phyloP scores from a whole-genome alignment of 75 land plant genomes.

The Cunninghamia lanceolata region DNA sequence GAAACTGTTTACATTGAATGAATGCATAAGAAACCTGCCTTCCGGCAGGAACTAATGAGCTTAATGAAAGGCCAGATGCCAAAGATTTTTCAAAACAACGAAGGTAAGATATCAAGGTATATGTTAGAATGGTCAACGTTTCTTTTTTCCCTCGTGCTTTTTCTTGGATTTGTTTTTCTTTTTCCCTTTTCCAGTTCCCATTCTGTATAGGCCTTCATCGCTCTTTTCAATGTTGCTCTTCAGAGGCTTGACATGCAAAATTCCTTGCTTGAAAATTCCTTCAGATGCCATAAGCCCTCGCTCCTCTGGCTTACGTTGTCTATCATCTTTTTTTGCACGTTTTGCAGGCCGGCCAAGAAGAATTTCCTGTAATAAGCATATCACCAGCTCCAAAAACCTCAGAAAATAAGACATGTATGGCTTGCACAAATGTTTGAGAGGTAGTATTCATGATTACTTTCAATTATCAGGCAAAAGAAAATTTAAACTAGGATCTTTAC shows the following conservation, averaged over 20 bases:
- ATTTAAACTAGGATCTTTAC: not conserved
- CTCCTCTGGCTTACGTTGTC: not conserved
- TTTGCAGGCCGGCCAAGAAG: not conserved
- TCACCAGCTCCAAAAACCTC: not conserved
- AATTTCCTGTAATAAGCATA: not conserved
- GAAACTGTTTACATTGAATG: no score
- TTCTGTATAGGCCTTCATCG: not conserved
- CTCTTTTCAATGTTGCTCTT: not conserved
- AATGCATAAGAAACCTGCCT: no score
- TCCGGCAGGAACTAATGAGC: not conserved
- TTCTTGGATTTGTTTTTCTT: slow-evolving; percentile 1
- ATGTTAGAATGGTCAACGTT: not conserved
- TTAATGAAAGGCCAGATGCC: not conserved
- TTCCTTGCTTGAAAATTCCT: slow-evolving; percentile 1
- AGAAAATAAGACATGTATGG: not conserved
- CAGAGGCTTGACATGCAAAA: slow-evolving; percentile 11
- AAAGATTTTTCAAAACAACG: not conserved
- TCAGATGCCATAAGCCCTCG: slow-evolving; percentile 9
- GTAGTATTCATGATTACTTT: not conserved
- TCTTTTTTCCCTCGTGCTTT: slow-evolving; percentile 10
- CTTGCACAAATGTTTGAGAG: not conserved
- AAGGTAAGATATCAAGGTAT: not conserved
- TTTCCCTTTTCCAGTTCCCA: not conserved
- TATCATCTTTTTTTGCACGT: not conserved
- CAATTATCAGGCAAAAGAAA: not conserved